Percentiles rank a stretch among this genome's conserved stretches.
Conservation (phyloP, 768 basidiomycete species). For the Tylopilus rubrobrunneus region DNA sequence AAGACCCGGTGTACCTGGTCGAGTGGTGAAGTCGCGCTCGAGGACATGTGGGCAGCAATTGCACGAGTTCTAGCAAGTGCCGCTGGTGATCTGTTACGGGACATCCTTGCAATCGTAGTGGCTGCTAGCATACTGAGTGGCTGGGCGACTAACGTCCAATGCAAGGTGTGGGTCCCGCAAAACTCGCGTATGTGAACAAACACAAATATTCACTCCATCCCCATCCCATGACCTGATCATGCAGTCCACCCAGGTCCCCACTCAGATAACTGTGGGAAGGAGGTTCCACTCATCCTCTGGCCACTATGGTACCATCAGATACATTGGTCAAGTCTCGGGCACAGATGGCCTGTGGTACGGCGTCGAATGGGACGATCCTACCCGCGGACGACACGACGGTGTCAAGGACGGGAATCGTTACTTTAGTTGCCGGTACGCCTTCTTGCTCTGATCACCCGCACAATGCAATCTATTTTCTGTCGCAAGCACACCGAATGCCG, state of each 20-base stretch:
- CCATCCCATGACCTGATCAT: neutral
- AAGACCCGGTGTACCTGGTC: constrained; percentile 22
- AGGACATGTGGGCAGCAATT: constrained; percentile 35
- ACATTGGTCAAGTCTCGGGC: constrained; percentile 57
- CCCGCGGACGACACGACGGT: constrained; percentile 86
- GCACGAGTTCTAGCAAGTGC: constrained; percentile 29
- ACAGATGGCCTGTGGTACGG: constrained; percentile 82
- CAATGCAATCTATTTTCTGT: constrained; percentile 5
- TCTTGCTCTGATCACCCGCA: constrained; percentile 9
- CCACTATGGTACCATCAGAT: constrained; percentile 67
- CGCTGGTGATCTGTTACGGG: constrained; percentile 24
- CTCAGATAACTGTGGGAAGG: constrained; percentile 39
- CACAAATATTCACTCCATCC: constrained; percentile 6
- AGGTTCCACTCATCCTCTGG: constrained; percentile 50
- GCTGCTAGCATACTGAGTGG: constrained; percentile 25
- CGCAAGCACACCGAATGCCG: constrained; percentile 55
- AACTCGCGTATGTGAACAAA: constrained; percentile 12
- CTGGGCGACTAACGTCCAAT: neutral
- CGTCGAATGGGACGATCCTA: constrained; percentile 92
- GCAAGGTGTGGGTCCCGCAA: neutral
- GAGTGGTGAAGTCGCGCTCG: constrained; percentile 11
- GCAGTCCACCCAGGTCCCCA: constrained; percentile 8
- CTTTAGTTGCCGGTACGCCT: constrained; percentile 68
- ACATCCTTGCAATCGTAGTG: constrained; percentile 27
- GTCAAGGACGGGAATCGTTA: constrained; percentile 71